These are phyloP conservation scores for Isabelozyma gotoi DNA, from an alignment of 805 yeast genomes.

Conservation along the genomic window DNA sequence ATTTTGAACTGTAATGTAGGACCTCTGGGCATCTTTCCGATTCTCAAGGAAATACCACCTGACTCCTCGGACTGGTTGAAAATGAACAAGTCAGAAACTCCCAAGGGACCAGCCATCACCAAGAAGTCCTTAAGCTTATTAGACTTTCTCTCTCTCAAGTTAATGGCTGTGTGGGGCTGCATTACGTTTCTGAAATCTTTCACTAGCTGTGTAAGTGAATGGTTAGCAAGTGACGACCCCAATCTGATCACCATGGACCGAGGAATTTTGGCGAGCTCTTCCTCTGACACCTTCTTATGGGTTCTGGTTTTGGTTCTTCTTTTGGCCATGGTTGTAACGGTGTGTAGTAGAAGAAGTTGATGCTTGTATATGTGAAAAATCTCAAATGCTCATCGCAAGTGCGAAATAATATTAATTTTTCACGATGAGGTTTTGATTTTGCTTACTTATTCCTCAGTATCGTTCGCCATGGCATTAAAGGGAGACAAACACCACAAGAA, in stretches of 20 bases:
- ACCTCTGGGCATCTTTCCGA: constrained; percentile 89
- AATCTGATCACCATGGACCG: constrained; percentile 91
- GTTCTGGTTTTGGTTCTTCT: constrained; percentile 77
- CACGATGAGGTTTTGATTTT: neutral
- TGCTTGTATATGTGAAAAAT: neutral
- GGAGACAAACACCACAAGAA: constrained; percentile 8
- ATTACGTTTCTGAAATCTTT: constrained; percentile 83
- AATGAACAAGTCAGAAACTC: constrained; percentile 83
- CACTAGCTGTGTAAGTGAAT: constrained; percentile 80
- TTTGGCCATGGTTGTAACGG: constrained; percentile 35
- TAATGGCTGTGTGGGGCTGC: constrained; percentile 97
- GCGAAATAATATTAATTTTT: neutral
- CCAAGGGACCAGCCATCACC: constrained; percentile 98
- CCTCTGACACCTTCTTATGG: constrained; percentile 65
- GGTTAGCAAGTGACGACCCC: constrained; percentile 75
- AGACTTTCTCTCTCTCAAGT: constrained; percentile 78
- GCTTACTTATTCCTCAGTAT: neutral
- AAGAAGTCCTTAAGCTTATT: constrained; percentile 88
- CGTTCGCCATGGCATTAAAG: neutral
- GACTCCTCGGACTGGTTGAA: constrained; percentile 78
- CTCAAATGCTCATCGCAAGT: neutral
- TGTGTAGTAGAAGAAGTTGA: neutral
- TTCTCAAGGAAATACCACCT: constrained; percentile 79
- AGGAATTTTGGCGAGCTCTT: constrained; percentile 73
- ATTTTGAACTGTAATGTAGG: constrained; percentile 88